phyloP scores from a whole-genome alignment of 2,329 filamentous ascomycete genomes.

The Exophiala calicioides region DNA sequence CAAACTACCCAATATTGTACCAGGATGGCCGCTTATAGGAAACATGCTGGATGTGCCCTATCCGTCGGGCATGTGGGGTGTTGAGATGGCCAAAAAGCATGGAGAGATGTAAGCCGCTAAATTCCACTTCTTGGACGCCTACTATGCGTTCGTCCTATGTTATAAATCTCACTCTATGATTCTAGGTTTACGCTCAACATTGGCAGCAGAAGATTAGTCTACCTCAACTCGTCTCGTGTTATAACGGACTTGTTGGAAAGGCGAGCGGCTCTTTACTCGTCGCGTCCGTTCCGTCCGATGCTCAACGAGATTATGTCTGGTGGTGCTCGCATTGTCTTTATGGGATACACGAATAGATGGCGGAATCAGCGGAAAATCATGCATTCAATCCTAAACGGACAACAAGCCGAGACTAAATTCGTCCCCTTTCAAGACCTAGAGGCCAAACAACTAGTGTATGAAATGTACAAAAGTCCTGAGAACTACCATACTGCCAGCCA shows the following conservation, averaged over 20 bases:
- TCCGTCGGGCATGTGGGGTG: conserved; percentile 24
- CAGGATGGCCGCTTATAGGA: no score
- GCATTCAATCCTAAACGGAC: conserved; percentile 30
- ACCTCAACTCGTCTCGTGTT: conserved; percentile 22
- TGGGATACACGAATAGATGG: conserved; percentile 39
- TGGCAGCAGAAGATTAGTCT: conserved; percentile 22
- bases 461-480: conserved; percentile 22
- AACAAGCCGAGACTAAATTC: conserved; percentile 21
- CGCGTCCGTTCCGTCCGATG: conserved; percentile 34
- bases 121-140: not conserved
- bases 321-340: conserved; percentile 47
- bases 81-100: conserved; percentile 21
- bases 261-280: conserved; percentile 41
- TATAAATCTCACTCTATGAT: not conserved
- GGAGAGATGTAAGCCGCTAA: conserved; percentile 20
- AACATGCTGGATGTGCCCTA: no score
- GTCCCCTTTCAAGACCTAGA: conserved; percentile 29
- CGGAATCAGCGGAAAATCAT: conserved; percentile 28
- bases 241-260: conserved; percentile 41
- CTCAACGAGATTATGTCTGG: conserved; percentile 34
- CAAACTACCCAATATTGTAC: no score
- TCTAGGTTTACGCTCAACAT: conserved; percentile 22
- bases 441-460: conserved; percentile 23
- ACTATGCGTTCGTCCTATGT: no score
- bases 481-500: conserved; percentile 45